Conservation (phyloP, 2,329 filamentous ascomycete species). For the Graphilbum fragrans region DNA sequence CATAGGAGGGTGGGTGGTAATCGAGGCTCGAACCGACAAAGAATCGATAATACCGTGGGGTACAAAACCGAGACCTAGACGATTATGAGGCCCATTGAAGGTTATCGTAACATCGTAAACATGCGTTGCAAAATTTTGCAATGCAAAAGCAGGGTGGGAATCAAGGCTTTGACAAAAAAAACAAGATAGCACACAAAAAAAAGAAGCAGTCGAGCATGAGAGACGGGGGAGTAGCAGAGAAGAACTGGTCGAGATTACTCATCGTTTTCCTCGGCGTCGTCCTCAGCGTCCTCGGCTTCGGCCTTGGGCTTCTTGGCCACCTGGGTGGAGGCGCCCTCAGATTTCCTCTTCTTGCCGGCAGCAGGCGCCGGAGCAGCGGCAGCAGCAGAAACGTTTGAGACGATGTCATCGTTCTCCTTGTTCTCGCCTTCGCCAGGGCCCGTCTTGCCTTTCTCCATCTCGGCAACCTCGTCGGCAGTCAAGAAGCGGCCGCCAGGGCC, state of each 20-base stretch:
- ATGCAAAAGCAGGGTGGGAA: not conserved
- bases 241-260: conserved; percentile 1
- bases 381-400: conserved; percentile 4
- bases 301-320: conserved; percentile 42
- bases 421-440: conserved; percentile 22
- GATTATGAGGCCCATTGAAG: no score
- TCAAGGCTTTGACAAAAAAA: no score
- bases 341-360: conserved; percentile 46
- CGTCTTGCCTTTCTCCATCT: conserved; percentile 61
- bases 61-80: no score
- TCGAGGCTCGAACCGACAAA: no score
- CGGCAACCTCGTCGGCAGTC: conserved; percentile 89
- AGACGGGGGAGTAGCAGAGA: not conserved
- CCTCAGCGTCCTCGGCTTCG: conserved; percentile 25
- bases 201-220: not conserved
- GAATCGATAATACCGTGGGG: no score
- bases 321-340: conserved; percentile 32
- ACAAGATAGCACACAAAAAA: not conserved
- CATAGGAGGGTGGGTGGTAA: no score
- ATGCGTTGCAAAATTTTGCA: not conserved
- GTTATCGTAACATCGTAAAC: not conserved
- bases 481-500: conserved; percentile 92
- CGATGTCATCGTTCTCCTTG: conserved; percentile 20
- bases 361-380: conserved; percentile 14
- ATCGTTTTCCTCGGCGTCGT: conserved; percentile 17